A percentile compares a stretch with the other conserved stretches of the same genome.
Conservation (phyloP, 805 yeast genomes). For the Metschnikowia kunwiensis region DNA sequence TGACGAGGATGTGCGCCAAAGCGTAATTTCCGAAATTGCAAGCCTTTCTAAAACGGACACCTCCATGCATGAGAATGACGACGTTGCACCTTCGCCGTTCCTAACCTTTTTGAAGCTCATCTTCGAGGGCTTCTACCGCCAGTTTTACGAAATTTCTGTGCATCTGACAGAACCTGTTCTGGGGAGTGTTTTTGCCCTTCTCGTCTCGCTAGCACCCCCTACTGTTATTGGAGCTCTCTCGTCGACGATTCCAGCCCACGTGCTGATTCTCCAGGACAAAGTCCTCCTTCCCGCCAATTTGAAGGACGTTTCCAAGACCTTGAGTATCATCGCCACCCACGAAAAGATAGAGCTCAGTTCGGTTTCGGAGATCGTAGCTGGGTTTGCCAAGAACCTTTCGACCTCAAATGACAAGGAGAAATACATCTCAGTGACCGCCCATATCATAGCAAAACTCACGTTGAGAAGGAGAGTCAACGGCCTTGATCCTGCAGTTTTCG, state of each 20-base stretch:
- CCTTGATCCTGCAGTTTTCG: constrained; percentile 14
- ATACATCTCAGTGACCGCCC: constrained; percentile 38
- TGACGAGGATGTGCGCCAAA: constrained; percentile 49
- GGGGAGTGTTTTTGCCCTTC: constrained; percentile 35
- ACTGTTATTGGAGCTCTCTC: constrained; percentile 23
- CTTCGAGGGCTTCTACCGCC: constrained; percentile 35
- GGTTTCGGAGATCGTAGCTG: constrained; percentile 1
- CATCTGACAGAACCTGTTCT: constrained; percentile 25
- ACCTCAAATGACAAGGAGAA: constrained; percentile 19
- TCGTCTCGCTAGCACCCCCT: constrained; percentile 33
- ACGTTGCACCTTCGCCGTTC: constrained; percentile 6
- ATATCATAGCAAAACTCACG: constrained; percentile 44
- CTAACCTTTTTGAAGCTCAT: constrained; percentile 28
- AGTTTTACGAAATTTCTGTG: constrained; percentile 12
- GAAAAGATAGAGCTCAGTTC: constrained; percentile 18
- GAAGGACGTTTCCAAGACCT: constrained; percentile 37
- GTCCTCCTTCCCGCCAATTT: constrained; percentile 22
- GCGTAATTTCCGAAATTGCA: constrained; percentile 23
- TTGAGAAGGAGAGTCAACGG: constrained; percentile 24
- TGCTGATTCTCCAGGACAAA: constrained; percentile 23
- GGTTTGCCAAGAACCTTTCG: constrained; percentile 7
- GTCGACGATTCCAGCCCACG: constrained; percentile 20
- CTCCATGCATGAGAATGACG: constrained; percentile 17
- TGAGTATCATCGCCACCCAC: constrained; percentile 52
- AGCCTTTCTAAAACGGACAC: constrained; percentile 13